These are phyloP conservation scores for Olyra latifolia DNA, from an alignment of 176 grass and related monocot genomes.

Conservation along the genomic window DNA sequence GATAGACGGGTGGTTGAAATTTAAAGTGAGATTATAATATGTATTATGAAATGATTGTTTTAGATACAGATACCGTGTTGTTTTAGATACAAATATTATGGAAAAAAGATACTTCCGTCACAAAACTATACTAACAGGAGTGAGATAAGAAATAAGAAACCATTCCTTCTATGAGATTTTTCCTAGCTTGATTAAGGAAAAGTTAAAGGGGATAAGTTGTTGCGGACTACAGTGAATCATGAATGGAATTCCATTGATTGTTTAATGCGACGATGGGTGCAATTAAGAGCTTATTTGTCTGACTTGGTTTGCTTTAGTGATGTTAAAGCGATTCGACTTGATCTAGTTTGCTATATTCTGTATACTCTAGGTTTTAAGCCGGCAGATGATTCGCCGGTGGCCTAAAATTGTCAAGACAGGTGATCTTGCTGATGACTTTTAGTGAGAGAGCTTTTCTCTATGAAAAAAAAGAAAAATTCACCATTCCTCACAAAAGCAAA, in stretches of 20 bases:
- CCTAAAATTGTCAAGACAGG: neutral
- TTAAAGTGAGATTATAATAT: neutral
- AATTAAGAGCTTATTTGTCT: neutral
- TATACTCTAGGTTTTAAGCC: neutral
- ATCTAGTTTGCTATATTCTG: neutral
- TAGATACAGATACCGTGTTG: neutral
- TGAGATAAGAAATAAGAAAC: no score
- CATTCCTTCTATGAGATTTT: neutral
- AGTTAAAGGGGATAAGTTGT: neutral
- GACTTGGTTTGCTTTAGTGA: neutral
- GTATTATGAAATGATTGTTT: neutral
- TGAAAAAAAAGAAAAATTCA: neutral
- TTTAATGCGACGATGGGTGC: neutral
- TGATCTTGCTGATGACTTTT: neutral
- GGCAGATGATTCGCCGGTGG: neutral
- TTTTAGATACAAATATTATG: no score
- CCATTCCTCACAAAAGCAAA: neutral
- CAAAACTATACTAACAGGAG: no score
- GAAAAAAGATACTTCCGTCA: no score
- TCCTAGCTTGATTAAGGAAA: neutral
- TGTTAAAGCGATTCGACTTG: neutral
- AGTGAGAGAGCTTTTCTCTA: neutral
- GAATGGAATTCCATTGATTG: neutral
- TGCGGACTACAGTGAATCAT: neutral
- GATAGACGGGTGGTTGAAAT: neutral